These are phyloP conservation scores for Schizochytrium sp. DNA, from an alignment of 108 stramenopile genomes.

Conservation along the genomic window DNA sequence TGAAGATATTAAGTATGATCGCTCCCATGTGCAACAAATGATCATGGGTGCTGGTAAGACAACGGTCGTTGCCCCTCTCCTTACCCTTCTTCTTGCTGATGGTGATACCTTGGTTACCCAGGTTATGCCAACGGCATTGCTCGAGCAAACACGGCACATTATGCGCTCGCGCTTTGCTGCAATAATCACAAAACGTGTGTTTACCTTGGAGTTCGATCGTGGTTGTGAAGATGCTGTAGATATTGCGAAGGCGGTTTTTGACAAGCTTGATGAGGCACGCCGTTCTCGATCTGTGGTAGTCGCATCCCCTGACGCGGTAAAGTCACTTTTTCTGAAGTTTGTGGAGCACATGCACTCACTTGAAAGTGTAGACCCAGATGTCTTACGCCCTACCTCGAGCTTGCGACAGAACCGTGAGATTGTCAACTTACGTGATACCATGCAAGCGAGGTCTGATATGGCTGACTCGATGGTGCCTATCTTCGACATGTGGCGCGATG, in stretches of 20 bases:
- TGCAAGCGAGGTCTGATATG: constrained; percentile 53
- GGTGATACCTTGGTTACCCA: constrained; percentile 93
- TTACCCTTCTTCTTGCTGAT: constrained; percentile 96
- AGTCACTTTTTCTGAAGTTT: constrained; percentile 96
- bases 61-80: constrained; percentile 96
- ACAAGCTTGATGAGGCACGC: constrained; percentile 93
- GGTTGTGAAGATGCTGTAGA: constrained; percentile 74
- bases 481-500: constrained; percentile 92
- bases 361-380: constrained; percentile 71
- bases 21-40: constrained; percentile 98
- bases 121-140: constrained; percentile 96
- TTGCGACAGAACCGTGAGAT: constrained; percentile 65
- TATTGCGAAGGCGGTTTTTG: constrained; percentile 88
- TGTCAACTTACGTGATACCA: constrained; percentile 62
- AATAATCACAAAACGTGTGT: constrained; percentile 94
- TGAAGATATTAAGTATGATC: constrained; percentile 71
- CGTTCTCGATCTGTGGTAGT: constrained; percentile 93
- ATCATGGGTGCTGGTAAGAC: constrained; percentile 99
- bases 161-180: constrained; percentile 97
- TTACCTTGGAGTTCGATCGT: constrained; percentile 96
- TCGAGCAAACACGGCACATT: constrained; percentile 94
- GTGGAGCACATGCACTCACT: constrained; percentile 96
- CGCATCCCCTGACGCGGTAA: constrained; percentile 94
- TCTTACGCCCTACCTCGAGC: constrained; percentile 56
- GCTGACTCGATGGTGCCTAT: constrained; percentile 79